Evolutionary conservation across 306 rosid genomes (phyloP).

Genomic region (barrel medic (Medicago truncatula)): DNA sequence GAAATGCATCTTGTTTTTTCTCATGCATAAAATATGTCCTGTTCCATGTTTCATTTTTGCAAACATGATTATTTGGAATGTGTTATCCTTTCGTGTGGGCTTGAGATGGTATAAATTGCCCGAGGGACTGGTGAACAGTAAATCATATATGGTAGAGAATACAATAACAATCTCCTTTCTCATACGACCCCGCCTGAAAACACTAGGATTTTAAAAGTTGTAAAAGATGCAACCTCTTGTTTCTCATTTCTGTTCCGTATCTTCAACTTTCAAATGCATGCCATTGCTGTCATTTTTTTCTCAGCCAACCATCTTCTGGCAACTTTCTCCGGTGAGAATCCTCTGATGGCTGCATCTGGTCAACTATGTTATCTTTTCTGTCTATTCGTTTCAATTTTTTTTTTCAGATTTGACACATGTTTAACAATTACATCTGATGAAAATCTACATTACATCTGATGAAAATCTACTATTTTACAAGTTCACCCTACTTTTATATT

Average conservation of each 20-base stretch:
- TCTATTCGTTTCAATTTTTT: neutral
- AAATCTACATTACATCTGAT: neutral
- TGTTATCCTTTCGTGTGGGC: neutral
- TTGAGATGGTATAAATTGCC: neutral
- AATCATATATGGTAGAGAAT: no score
- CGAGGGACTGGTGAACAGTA: no score
- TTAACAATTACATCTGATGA: neutral
- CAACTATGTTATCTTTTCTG: neutral
- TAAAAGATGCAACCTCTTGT: no score
- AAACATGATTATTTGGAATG: conserved; percentile 6
- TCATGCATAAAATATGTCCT: conserved; percentile 5
- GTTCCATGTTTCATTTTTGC: neutral
- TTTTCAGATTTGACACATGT: neutral
- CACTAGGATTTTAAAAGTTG: no score
- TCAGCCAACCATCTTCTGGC: neutral
- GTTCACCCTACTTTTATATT: neutral
- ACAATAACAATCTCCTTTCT: neutral
- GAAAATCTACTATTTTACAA: neutral
- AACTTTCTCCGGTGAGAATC: neutral
- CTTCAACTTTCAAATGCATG: neutral
- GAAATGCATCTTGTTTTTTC: neutral
- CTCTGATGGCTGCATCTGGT: neutral
- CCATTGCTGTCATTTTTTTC: neutral
- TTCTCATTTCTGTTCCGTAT: neutral
- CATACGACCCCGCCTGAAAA: no score